Evolutionary conservation across 495 filamentous ascomycete species (phyloP).

Genomic region (Tuber brumale): DNA sequence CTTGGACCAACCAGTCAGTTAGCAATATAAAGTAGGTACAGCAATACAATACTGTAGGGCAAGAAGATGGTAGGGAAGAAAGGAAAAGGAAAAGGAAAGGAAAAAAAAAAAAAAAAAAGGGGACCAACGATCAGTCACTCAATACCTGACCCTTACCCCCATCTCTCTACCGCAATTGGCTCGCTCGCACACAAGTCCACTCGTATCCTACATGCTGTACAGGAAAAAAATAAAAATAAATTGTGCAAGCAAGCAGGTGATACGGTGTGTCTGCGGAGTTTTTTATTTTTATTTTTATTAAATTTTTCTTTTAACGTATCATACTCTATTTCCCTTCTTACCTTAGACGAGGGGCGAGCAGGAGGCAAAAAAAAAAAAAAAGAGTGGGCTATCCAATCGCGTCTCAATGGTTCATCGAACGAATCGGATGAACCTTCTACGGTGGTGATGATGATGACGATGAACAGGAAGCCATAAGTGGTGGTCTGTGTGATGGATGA

Average conservation of each 20-base stretch:
- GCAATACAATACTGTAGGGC: not conserved
- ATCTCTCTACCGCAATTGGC: not conserved
- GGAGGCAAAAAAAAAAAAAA: not conserved
- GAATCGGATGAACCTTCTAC: not conserved
- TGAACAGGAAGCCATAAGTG: not conserved
- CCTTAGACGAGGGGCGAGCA: not conserved
- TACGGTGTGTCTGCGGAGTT: not conserved
- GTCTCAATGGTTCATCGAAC: not conserved
- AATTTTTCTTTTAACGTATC: not conserved
- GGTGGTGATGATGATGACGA: not conserved
- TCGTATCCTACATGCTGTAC: not conserved
- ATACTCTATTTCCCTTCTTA: not conserved
- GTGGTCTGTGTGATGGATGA: conserved; percentile 1
- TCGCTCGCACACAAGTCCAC: conserved; percentile 1
- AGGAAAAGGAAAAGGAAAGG: not conserved
- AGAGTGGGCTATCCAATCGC: not conserved
- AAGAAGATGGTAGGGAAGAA: not conserved
- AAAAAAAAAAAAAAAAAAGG: not conserved
- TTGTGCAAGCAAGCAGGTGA: not conserved
- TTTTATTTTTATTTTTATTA: not conserved
- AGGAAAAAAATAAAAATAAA: not conserved
- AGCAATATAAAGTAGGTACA: conserved; percentile 2
- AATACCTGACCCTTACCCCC: conserved; percentile 1
- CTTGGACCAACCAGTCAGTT: not conserved
- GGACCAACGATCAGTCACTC: not conserved